Evolutionary conservation across 352 stramenopile genomes (phyloP), one percentile per base, ranked within the genome.

Genomic region (Globisporangium acanthophoron): DNA sequence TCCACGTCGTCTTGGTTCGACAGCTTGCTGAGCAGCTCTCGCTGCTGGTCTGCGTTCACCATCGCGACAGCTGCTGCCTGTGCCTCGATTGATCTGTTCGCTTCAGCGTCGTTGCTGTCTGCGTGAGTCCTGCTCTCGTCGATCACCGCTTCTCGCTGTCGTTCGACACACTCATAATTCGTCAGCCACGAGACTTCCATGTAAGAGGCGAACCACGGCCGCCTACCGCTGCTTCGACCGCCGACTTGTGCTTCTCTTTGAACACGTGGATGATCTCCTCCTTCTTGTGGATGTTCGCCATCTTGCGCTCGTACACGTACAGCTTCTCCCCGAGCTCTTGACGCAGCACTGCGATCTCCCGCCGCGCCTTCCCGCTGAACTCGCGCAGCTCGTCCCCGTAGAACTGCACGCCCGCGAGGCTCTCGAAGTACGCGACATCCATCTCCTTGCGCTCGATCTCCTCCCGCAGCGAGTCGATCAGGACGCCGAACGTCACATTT

Each of bases 341-440:
- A 12, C 70, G 63, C 3, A 90, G 54, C 13, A 61, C 31, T 5
- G 45, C 50, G 6, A 90, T 51, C 12, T 87, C 76, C 7, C 51
- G 29, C 1, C 62, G 63, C 3, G 76, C 76, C 48, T 83, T 78
- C 2, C 13, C 43, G 3, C 58, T 68, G 47, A 89, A 86, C n/a
- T 76, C 67, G 13, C 56, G 48, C 6, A 90, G 52, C 48, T 90
- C 78, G 31, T 74, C 56, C 3, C 65, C 61, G 29, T 77, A 87
- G 5, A 75, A 64, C 61, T 88, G 78, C 13, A 90, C 60, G 20
- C 82, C 74, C 0, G 67, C 59, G 44, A 87, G 74, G 52, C 76
- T 92, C 58, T 92, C 82, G 37, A 88, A 88, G 44, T 85, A 88
- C 21, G 82, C 82, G 11, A 89, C 56, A 54, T 92, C 80, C 82